A percentile compares a stretch with the other conserved stretches of the same genome.
Evolutionary conservation across 106 monocot species (phyloP).

Genomic region (Acanthochlamys bracteata): DNA sequence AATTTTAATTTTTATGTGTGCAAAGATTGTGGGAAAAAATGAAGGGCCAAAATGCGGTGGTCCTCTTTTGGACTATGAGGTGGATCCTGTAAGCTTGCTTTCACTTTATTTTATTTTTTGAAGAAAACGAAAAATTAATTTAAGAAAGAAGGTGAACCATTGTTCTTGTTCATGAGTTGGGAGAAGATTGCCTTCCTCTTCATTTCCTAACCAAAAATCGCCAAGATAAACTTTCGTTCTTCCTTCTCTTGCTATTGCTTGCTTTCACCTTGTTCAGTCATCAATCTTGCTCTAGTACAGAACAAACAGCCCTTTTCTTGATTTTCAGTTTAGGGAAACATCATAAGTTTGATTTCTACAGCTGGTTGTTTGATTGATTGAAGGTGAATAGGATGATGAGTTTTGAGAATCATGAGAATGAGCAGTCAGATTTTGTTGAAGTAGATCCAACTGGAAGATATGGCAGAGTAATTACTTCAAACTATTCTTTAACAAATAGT

Average conservation of each 20-base stretch:
- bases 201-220: background rate
- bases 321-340: background rate
- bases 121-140: background rate
- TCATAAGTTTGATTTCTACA: background rate
- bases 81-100: too few relatives aligned
- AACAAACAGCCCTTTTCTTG: background rate
- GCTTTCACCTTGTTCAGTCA: background rate
- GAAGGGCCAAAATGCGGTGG: too few relatives aligned
- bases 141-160: background rate
- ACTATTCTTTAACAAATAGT: background rate
- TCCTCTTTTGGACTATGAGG: too few relatives aligned
- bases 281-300: background rate
- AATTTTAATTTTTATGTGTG: too few relatives aligned
- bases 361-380: too few relatives aligned
- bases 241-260: background rate
- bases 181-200: background rate
- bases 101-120: background rate
- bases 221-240: background rate
- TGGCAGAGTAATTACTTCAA: conserved; percentile 50
- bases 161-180: conserved; percentile 5
- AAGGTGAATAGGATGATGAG: conserved; percentile 26
- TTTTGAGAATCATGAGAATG: conserved; percentile 16
- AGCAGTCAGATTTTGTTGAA: conserved; percentile 64
- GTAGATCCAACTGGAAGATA: conserved; percentile 96
- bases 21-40: too few relatives aligned